Evolutionary conservation across 768 basidiomycete genomes (phyloP).

Genomic region (Harrya chromipes): DNA sequence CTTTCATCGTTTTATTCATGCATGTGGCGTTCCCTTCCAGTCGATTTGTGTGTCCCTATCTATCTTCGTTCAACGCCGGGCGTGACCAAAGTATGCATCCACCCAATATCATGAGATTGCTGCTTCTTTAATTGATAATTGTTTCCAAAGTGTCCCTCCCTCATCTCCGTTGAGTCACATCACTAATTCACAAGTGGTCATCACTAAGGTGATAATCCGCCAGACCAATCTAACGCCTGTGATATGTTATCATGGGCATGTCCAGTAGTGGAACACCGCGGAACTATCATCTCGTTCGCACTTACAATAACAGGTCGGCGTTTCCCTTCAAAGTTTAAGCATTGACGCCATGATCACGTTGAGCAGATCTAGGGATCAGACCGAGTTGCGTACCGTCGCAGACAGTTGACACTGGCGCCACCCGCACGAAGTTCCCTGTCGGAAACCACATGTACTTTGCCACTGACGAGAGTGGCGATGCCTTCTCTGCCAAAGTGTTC

Average conservation of each 20-base stretch:
- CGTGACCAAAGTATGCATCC: slow-evolving; percentile 11
- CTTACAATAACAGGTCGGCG: slow-evolving; percentile 2
- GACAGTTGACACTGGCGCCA: slow-evolving; percentile 10
- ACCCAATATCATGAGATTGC: slow-evolving; percentile 9
- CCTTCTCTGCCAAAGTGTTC: slow-evolving; percentile 8
- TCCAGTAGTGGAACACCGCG: not conserved
- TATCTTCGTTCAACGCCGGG: slow-evolving; percentile 1
- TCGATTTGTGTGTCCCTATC: slow-evolving; percentile 1
- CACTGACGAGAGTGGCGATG: slow-evolving; percentile 18
- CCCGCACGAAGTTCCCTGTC: slow-evolving; percentile 16
- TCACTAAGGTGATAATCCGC: not conserved
- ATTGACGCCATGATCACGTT: slow-evolving; percentile 8
- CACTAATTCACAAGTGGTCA: not conserved
- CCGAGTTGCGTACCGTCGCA: not conserved
- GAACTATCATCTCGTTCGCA: not conserved
- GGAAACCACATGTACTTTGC: slow-evolving; percentile 22
- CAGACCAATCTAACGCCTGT: not conserved
- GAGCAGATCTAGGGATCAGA: not conserved
- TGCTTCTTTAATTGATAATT: slow-evolving; percentile 17
- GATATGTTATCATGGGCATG: not conserved
- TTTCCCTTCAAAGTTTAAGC: slow-evolving; percentile 6
- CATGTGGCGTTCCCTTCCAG: slow-evolving; percentile 17
- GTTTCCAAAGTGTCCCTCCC: slow-evolving; percentile 4
- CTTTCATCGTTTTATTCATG: slow-evolving; percentile 1
- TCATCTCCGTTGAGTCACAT: slow-evolving; percentile 23